Evolutionary conservation across 1,284 basidiomycete genomes (phyloP).

Genomic region (Chiua sp.): DNA sequence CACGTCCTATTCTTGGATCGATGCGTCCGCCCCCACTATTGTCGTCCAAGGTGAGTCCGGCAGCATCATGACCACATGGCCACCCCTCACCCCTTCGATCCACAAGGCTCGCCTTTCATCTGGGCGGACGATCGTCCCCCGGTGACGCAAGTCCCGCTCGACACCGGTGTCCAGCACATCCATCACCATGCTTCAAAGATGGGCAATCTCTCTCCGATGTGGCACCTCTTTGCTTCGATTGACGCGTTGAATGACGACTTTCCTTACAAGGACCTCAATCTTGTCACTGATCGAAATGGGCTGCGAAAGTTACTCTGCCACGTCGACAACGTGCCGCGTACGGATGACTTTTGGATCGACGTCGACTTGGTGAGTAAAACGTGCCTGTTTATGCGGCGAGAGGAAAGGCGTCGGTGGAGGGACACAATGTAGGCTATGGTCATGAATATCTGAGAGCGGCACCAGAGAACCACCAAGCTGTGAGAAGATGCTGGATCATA

Average conservation of each 20-base stretch:
- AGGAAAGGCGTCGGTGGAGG: constrained; percentile 13
- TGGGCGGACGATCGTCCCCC: constrained; percentile 32
- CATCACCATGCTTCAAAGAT: constrained; percentile 41
- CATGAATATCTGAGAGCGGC: constrained; percentile 40
- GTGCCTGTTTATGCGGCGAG: constrained; percentile 35
- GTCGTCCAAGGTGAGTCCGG: constrained; percentile 35
- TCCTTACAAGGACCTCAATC: constrained; percentile 35
- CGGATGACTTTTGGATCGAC: no score
- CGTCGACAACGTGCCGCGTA: no score
- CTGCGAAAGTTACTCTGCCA: constrained; percentile 43
- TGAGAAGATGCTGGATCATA: constrained; percentile 39
- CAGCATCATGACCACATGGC: background rate
- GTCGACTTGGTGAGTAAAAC: no score
- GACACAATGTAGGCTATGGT: constrained; percentile 34
- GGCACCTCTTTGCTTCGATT: constrained; percentile 41
- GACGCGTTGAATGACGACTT: constrained; percentile 36
- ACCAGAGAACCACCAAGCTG: constrained; percentile 35
- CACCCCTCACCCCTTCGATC: background rate
- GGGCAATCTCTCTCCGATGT: constrained; percentile 36
- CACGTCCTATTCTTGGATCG: constrained; percentile 42
- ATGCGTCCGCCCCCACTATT: constrained; percentile 35
- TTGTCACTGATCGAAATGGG: constrained; percentile 40
- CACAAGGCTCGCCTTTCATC: constrained; percentile 36
- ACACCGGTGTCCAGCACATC: constrained; percentile 34
- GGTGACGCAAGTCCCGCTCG: constrained; percentile 31